Evolutionary conservation across 768 basidiomycete genomes (phyloP), one percentile per base, ranked within the genome.

Genomic region (Tulasnella sp.): DNA sequence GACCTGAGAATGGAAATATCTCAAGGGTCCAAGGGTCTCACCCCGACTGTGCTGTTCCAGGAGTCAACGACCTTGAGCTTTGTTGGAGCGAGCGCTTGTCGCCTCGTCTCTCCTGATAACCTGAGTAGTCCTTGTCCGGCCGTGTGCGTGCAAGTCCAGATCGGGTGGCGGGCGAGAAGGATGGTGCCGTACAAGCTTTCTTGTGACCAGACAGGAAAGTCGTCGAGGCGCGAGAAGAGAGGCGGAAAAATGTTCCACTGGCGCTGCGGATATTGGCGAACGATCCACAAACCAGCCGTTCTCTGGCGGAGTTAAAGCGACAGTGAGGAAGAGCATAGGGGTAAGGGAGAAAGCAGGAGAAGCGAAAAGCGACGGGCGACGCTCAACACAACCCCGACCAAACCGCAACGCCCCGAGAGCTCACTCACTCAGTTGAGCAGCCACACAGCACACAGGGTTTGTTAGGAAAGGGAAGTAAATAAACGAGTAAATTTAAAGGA

Each of bases 261-360:
- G 32, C 29, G 16, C n/a, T 46, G 70, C 37, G 37, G 70, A 5
- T 32, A 23, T 40, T 23, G 70, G 35, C 71, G 26, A 72, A 72
- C 70, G 29, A 32, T 26, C 29, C 23, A n/a, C 23, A 20, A n/a
- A 4, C 3, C n/a, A 10, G 23, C n/a, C 10, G 51, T 23, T 51
- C 51, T 51, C 51, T 51, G 51, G 51, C 70, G 70, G 23, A 71
- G 40, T 9, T 26, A 74, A 2, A 74, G 73, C 40, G 37, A 74
- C 35, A 23, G 26, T 0, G 46, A 74, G 46, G 16, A 55, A 44
- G 35, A 42, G n/a, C 39, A 11, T 6, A 16, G 20, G 74, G 10
- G 29, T 39, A 11, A 29, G 6, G 11, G 57, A 11, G n/a, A 61
- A 26, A 26, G 57, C 1, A 16, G 15, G 5, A 13, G 6, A 29